Conservation (phyloP, 176 grass and related monocot species). For the Oryza meyeriana region DNA sequence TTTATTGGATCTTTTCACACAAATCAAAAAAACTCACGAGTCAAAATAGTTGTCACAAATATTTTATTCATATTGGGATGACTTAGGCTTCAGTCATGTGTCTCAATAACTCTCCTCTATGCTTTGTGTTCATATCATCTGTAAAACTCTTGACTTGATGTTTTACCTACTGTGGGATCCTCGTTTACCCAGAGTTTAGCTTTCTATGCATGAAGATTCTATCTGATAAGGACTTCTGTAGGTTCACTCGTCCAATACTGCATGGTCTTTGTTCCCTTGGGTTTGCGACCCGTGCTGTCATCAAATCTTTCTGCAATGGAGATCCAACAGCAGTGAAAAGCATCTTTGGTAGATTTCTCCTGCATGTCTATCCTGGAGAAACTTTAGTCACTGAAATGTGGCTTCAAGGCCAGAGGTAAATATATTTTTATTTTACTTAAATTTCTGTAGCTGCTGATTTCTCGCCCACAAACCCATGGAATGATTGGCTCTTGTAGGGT, state of each 20-base stretch:
- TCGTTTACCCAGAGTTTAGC: not conserved
- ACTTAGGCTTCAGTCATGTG: not conserved
- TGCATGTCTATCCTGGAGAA: constrained; percentile 80
- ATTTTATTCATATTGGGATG: not conserved
- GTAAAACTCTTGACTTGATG: not conserved
- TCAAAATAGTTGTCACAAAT: not conserved
- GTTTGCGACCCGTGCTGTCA: constrained; percentile 60
- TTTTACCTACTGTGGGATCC: not conserved
- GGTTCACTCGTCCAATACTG: constrained; percentile 79
- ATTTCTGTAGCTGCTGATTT: not conserved
- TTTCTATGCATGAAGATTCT: constrained; percentile 21
- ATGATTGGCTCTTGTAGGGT: constrained; percentile 52
- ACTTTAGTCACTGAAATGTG: constrained; percentile 86
- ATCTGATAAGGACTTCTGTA: constrained; percentile 28
- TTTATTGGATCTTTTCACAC: not conserved
- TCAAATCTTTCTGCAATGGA: constrained; percentile 70
- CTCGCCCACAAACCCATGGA: not conserved
- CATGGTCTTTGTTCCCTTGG: constrained; percentile 90
- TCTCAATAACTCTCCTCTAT: not conserved
- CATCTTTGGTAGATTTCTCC: constrained; percentile 77
- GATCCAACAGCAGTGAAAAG: constrained; percentile 57
- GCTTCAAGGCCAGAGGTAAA: constrained; percentile 72
- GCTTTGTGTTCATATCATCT: not conserved
- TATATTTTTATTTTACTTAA: not conserved
- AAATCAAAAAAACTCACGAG: not conserved